Conservation (phyloP, 768 basidiomycete species). For the Pulveroboletus sp. region DNA sequence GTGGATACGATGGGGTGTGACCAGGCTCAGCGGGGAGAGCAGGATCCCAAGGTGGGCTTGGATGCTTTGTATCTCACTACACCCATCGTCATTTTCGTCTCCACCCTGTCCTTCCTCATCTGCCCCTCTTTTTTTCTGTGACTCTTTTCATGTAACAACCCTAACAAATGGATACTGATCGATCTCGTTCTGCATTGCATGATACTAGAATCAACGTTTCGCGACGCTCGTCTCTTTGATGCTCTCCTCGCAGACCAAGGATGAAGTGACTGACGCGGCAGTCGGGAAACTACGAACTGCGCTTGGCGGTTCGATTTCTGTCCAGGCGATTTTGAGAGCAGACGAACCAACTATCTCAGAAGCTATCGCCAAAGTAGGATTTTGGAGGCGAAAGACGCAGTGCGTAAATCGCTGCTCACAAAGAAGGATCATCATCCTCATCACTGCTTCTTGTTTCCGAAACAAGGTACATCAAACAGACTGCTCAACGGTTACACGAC, state of each 20-base stretch:
- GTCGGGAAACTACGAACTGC: constrained; percentile 65
- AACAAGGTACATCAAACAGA: constrained; percentile 65
- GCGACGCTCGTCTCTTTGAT: constrained; percentile 88
- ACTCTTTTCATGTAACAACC: not conserved
- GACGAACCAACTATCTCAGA: constrained; percentile 58
- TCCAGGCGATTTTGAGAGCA: constrained; percentile 64
- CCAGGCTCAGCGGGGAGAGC: constrained; percentile 57
- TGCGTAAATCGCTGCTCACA: constrained; percentile 33
- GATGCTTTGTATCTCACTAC: not conserved
- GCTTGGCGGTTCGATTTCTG: constrained; percentile 74
- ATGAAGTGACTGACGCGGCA: constrained; percentile 80
- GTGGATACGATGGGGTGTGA: constrained; percentile 94
- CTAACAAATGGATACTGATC: not conserved
- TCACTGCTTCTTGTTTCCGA: too few species aligned
- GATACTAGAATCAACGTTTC: constrained; percentile 67
- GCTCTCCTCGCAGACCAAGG: constrained; percentile 95
- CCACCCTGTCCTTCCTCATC: not conserved
- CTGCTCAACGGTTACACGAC: constrained; percentile 64
- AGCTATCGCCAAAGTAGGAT: constrained; percentile 86
- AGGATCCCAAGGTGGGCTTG: constrained; percentile 55
- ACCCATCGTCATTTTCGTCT: not conserved
- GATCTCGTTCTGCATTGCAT: not conserved
- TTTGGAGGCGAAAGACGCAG: constrained; percentile 86
- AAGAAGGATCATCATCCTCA: not conserved
- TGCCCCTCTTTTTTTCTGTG: not conserved